These are phyloP conservation scores for Acacia concinna DNA, from an alignment of 331 rosid genomes.

Conservation along the genomic window DNA sequence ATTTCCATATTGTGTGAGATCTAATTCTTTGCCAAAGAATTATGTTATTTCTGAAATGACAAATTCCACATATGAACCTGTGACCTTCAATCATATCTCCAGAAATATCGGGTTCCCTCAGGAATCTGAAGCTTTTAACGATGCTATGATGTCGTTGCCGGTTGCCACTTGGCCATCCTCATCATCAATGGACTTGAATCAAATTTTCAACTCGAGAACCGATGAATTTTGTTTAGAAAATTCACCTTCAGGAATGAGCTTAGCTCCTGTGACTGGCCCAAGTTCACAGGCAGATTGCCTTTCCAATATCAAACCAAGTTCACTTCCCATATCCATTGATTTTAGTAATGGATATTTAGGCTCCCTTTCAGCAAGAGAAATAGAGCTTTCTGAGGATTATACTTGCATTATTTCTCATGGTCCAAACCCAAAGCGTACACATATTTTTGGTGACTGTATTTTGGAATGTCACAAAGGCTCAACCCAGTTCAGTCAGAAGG, in stretches of 20 bases:
- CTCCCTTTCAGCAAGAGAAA: slow-evolving; percentile 72
- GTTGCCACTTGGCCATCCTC: slow-evolving; percentile 42
- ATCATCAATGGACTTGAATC: slow-evolving; percentile 24
- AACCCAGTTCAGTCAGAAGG: slow-evolving; percentile 46
- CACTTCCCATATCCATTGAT: slow-evolving; percentile 64
- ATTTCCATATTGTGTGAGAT: slow-evolving; percentile 46
- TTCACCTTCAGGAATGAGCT: slow-evolving; percentile 30
- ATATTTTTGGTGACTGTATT: slow-evolving; percentile 83
- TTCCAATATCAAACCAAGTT: slow-evolving; percentile 46
- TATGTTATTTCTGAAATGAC: slow-evolving; percentile 44
- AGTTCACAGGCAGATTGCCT: slow-evolving; percentile 36
- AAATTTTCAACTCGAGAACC: slow-evolving; percentile 32
- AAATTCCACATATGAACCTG: slow-evolving; percentile 36
- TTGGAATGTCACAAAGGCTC: slow-evolving; percentile 69
- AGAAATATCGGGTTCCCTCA: slow-evolving; percentile 28
- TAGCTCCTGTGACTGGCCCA: slow-evolving; percentile 31
- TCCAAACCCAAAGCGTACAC: slow-evolving; percentile 81
- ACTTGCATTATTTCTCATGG: slow-evolving; percentile 93
- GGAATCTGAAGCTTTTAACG: slow-evolving; percentile 40
- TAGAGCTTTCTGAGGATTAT: slow-evolving; percentile 92
- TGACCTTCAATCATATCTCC: not conserved
- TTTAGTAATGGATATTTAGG: slow-evolving; percentile 46
- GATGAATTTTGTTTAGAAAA: slow-evolving; percentile 35
- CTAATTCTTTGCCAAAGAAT: slow-evolving; percentile 74
- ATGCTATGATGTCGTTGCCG: slow-evolving; percentile 37